Percentiles rank a stretch among this genome's conserved stretches.
phyloP scores from a whole-genome alignment of 2,329 filamentous ascomycete genomes.

The Talaromyces verruculosus region DNA sequence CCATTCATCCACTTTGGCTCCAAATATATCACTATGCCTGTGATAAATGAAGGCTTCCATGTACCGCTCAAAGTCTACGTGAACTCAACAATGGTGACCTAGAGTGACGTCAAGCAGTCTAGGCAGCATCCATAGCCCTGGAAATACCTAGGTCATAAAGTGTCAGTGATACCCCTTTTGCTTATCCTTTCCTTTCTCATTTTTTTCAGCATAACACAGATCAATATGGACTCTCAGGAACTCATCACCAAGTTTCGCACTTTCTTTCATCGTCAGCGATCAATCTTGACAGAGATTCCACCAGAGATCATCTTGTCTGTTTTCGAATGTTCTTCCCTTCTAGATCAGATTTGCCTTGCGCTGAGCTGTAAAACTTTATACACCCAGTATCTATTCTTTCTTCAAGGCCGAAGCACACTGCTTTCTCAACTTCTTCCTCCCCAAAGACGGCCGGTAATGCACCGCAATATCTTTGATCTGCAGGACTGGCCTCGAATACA shows the following conservation, averaged over 20 bases:
- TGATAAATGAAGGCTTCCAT: too few relatives aligned
- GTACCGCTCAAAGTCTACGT: too few relatives aligned
- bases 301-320: not conserved
- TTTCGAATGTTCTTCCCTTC: not conserved
- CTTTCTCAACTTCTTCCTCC: not conserved
- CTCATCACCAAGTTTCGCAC: not conserved
- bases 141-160: not conserved
- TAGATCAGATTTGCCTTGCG: not conserved
- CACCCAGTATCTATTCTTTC: not conserved
- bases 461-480: not conserved
- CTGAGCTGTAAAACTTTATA: not conserved
- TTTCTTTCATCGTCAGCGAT: not conserved
- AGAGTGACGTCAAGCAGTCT: not conserved
- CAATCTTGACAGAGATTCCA: not conserved
- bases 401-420: not conserved
- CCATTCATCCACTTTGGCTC: too few relatives aligned
- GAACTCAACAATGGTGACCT: not conserved
- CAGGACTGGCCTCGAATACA: not conserved
- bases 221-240: not conserved
- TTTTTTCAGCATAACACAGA: not conserved
- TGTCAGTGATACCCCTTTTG: not conserved
- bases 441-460: not conserved
- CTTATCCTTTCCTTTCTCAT: not conserved
- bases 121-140: not conserved
- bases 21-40: too few relatives aligned